Conservation (phyloP, 257 asterid species). For the Cinchona pubescens region DNA sequence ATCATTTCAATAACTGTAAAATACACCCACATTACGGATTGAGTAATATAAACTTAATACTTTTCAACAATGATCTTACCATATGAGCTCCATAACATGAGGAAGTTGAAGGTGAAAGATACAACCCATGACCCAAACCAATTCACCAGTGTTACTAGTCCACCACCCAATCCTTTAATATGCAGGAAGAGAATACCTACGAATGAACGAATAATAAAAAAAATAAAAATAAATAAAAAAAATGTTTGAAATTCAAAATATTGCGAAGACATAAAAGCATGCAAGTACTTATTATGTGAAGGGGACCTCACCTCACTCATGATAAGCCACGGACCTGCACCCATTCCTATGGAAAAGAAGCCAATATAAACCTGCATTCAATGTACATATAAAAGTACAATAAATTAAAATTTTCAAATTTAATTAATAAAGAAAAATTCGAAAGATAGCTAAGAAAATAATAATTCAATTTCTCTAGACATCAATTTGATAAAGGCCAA, state of each 20-base stretch:
- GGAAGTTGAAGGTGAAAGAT: conserved; percentile 29
- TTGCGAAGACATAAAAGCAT: too few species aligned
- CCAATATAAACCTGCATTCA: conserved; percentile 24
- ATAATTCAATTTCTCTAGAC: neutral
- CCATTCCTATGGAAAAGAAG: conserved; percentile 30
- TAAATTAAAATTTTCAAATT: neutral
- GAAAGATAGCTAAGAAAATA: neutral
- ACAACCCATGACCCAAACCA: conserved; percentile 33
- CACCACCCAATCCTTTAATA: conserved; percentile 29
- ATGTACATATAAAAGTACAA: neutral
- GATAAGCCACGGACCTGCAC: conserved; percentile 32
- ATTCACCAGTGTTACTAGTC: conserved; percentile 21
- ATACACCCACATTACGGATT: too few species aligned
- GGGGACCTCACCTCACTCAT: conserved; percentile 28
- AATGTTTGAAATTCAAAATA: too few species aligned
- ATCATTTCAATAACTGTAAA: too few species aligned
- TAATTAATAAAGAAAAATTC: neutral
- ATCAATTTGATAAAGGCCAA: neutral
- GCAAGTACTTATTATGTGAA: neutral
- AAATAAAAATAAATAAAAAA: neutral
- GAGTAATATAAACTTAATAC: too few species aligned
- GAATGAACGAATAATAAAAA: neutral
- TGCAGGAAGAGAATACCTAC: conserved; percentile 28
- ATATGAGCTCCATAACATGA: conserved; percentile 26
- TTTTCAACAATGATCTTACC: too few species aligned